A percentile compares a stretch with the other conserved stretches of the same genome.
Evolutionary conservation across 495 filamentous ascomycete genomes (phyloP).

Genomic region (Neurospora sp.): DNA sequence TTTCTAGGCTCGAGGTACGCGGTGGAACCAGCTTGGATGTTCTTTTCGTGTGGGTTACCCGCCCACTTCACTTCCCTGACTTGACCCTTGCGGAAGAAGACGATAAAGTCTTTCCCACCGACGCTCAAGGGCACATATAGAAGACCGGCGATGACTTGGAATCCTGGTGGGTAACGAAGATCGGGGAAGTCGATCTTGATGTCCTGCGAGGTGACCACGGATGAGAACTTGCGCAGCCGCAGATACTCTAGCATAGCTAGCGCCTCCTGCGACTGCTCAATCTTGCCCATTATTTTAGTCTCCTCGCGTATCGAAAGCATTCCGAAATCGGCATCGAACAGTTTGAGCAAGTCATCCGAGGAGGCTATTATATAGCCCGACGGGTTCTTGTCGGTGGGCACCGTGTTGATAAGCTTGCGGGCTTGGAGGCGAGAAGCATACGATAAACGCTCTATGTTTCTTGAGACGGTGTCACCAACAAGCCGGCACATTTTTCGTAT

Average conservation of each 20-base stretch:
- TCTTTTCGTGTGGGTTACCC: constrained; percentile 86
- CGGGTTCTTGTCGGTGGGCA: constrained; percentile 72
- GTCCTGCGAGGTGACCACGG: constrained; percentile 71
- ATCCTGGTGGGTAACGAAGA: constrained; percentile 68
- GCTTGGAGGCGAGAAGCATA: constrained; percentile 78
- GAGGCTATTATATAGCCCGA: constrained; percentile 90
- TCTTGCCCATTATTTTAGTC: constrained; percentile 73
- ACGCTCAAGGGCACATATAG: constrained; percentile 75
- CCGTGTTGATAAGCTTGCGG: constrained; percentile 67
- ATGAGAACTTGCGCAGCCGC: constrained; percentile 62
- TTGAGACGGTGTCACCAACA: constrained; percentile 75
- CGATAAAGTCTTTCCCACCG: constrained; percentile 76
- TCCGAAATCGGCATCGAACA: constrained; percentile 86
- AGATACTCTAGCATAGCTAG: constrained; percentile 82
- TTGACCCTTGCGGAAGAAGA: constrained; percentile 79
- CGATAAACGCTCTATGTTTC: constrained; percentile 82
- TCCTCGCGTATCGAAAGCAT: constrained; percentile 78
- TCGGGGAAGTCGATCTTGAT: constrained; percentile 75
- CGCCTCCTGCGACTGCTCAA: constrained; percentile 71
- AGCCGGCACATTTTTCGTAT: constrained; percentile 92
- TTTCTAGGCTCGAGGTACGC: constrained; percentile 65
- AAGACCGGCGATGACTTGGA: constrained; percentile 68
- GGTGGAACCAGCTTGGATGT: constrained; percentile 53
- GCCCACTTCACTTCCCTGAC: constrained; percentile 80
- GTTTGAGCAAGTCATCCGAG: constrained; percentile 73